Percentiles rank a stretch among this genome's conserved stretches.
phyloP scores from a whole-genome alignment of 1,284 basidiomycete genomes.

The Rhodotorula sp. region DNA sequence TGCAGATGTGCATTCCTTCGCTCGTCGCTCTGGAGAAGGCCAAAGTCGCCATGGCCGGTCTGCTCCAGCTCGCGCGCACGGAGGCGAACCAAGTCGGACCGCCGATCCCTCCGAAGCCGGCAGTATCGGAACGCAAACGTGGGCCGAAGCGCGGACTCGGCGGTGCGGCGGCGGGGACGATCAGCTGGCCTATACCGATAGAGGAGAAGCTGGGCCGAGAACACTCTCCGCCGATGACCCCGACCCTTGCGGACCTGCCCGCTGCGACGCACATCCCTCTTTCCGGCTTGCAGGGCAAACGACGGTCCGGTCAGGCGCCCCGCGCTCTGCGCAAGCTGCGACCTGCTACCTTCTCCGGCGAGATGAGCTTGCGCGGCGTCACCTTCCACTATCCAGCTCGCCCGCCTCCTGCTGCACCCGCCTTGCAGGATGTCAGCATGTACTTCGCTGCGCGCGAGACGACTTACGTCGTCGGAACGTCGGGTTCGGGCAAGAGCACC shows the following conservation, averaged over 20 bases:
- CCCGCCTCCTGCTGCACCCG: slow-evolving; percentile 53
- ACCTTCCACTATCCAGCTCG: slow-evolving; percentile 85
- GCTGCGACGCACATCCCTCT: slow-evolving; percentile 28
- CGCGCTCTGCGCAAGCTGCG: slow-evolving; percentile 43
- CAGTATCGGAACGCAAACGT: too few species aligned
- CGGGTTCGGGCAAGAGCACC: slow-evolving; percentile 90
- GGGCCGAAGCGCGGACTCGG: background rate
- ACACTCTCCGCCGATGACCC: slow-evolving; percentile 20
- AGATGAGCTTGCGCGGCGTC: slow-evolving; percentile 72
- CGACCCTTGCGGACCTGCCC: slow-evolving; percentile 9
- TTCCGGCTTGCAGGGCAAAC: slow-evolving; percentile 3
- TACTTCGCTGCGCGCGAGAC: slow-evolving; percentile 79
- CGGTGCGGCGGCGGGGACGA: background rate
- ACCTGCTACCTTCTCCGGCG: slow-evolving; percentile 57
- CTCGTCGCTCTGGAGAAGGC: slow-evolving; percentile 77
- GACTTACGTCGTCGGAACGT: slow-evolving; percentile 89
- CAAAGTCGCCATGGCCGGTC: slow-evolving; percentile 74
- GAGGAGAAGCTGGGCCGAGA: background rate
- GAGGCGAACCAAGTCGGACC: background rate
- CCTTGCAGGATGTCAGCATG: slow-evolving; percentile 64
- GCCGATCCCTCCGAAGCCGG: background rate
- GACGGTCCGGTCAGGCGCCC: slow-evolving; percentile 3
- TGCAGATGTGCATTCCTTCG: slow-evolving; percentile 81
- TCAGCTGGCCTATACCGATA: background rate
- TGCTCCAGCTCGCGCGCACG: slow-evolving; percentile 48